Evolutionary conservation across 805 yeast species (phyloP).

Genomic region (Candida koratica): DNA sequence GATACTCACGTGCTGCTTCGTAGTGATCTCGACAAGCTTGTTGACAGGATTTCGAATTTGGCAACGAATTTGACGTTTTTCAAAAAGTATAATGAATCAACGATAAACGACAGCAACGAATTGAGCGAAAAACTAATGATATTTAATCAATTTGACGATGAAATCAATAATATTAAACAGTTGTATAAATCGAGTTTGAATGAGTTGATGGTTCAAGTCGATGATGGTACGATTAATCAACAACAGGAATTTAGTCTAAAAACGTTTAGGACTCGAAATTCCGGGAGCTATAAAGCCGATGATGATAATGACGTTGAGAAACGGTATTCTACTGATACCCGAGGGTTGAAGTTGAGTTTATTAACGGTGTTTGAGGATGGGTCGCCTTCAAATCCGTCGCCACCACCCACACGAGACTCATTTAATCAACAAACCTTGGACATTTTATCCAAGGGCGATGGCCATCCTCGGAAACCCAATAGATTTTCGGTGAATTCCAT

Average conservation of each 20-base stretch:
- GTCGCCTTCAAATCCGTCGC: not conserved
- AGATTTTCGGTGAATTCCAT: slow-evolving; percentile 51
- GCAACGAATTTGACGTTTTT: slow-evolving; percentile 35
- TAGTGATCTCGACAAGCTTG: slow-evolving; percentile 20
- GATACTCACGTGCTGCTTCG: too few species aligned
- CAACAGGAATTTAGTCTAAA: slow-evolving; percentile 27
- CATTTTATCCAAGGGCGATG: slow-evolving; percentile 24
- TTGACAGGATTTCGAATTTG: slow-evolving; percentile 28
- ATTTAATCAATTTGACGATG: slow-evolving; percentile 33
- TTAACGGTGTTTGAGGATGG: slow-evolving; percentile 37
- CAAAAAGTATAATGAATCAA: slow-evolving; percentile 35
- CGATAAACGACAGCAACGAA: slow-evolving; percentile 26
- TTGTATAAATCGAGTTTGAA: slow-evolving; percentile 27
- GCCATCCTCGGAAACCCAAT: slow-evolving; percentile 9
- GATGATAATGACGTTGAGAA: slow-evolving; percentile 10
- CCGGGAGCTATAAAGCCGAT: slow-evolving; percentile 24
- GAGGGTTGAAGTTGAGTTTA: slow-evolving; percentile 38
- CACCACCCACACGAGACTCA: not conserved
- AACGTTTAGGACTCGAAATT: slow-evolving; percentile 28
- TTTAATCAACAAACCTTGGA: slow-evolving; percentile 34
- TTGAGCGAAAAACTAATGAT: slow-evolving; percentile 34
- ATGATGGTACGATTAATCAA: slow-evolving; percentile 13
- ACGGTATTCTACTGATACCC: slow-evolving; percentile 13
- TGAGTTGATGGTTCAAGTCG: slow-evolving; percentile 23
- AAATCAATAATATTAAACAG: slow-evolving; percentile 25